A percentile compares a stretch with the other conserved stretches of the same genome.
Evolutionary conservation across 2,329 filamentous ascomycete species (phyloP).

Genomic region (Dactylellina haptotyla): DNA sequence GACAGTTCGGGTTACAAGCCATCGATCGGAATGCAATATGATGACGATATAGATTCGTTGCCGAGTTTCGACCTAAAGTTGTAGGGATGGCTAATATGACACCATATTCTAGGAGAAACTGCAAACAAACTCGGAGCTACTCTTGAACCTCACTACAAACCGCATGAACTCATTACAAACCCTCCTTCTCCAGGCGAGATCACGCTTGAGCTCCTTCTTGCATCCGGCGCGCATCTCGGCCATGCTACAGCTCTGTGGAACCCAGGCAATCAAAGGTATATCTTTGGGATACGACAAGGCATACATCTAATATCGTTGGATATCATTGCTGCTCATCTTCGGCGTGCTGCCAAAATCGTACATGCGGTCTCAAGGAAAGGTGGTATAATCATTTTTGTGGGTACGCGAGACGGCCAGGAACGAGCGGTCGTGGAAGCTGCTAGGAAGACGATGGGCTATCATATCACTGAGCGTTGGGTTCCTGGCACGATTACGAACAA

Average conservation of each 20-base stretch:
- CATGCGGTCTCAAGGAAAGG: constrained; percentile 84
- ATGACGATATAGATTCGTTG: neutral
- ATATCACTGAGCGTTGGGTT: constrained; percentile 92
- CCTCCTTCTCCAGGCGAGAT: constrained; percentile 82
- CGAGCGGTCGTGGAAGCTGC: constrained; percentile 83
- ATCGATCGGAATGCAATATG: neutral
- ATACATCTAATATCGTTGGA: constrained; percentile 95
- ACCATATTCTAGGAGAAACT: constrained; percentile 43
- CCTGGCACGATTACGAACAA: constrained; percentile 93
- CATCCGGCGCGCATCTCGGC: constrained; percentile 86
- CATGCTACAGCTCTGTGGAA: constrained; percentile 94
- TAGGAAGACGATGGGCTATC: constrained; percentile 78
- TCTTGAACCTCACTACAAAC: constrained; percentile 69
- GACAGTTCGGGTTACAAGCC: neutral
- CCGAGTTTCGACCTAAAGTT: too few relatives aligned
- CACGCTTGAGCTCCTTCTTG: constrained; percentile 88
- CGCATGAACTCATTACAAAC: constrained; percentile 73
- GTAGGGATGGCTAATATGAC: constrained; percentile 8
- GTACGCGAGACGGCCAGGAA: constrained; percentile 83
- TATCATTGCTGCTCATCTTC: constrained; percentile 84
- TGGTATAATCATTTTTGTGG: constrained; percentile 89
- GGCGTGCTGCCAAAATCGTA: constrained; percentile 92
- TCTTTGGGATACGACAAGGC: constrained; percentile 86
- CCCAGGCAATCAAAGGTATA: constrained; percentile 90
- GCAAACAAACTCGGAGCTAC: constrained; percentile 55